These are phyloP conservation scores for Debaryomycetaceae sp. DNA, from an alignment of 1,139 yeast genomes.

Conservation along the genomic window DNA sequence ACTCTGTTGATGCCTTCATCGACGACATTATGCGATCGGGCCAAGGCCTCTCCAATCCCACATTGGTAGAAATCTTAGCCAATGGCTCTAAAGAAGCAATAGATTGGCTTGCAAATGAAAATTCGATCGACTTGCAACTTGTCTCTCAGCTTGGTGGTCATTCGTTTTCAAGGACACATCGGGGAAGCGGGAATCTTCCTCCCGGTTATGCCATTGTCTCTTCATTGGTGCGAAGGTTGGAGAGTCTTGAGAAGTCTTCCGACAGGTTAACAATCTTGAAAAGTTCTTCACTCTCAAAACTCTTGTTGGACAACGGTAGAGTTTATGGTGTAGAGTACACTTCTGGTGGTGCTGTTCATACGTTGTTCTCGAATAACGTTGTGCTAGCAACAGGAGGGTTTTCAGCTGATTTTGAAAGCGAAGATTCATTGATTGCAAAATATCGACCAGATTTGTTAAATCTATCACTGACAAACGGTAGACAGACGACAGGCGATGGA, in stretches of 20 bases:
- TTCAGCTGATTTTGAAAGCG: slow-evolving; percentile 26
- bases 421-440: slow-evolving; percentile 19
- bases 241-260: slow-evolving; percentile 9
- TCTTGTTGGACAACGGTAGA: slow-evolving; percentile 11
- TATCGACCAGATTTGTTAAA: slow-evolving; percentile 30
- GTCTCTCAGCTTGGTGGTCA: slow-evolving; percentile 38
- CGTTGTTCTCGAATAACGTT: slow-evolving; percentile 15
- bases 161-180: slow-evolving; percentile 33
- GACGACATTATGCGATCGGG: slow-evolving; percentile 32
- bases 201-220: slow-evolving; percentile 37
- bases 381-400: slow-evolving; percentile 40
- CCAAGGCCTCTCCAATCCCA: slow-evolving; percentile 20
- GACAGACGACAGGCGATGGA: slow-evolving; percentile 37
- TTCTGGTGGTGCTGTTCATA: slow-evolving; percentile 5
- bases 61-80: slow-evolving; percentile 24
- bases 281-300: slow-evolving; percentile 16
- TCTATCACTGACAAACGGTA: slow-evolving; percentile 36
- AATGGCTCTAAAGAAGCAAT: slow-evolving; percentile 26
- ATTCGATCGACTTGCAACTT: slow-evolving; percentile 23
- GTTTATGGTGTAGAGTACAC: slow-evolving; percentile 23
- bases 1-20: slow-evolving; percentile 21
- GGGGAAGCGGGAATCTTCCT: slow-evolving; percentile 29
- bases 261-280: slow-evolving; percentile 18
- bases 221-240: slow-evolving; percentile 19
- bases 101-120: slow-evolving; percentile 26